Base-by-base conservation (phyloP, 768 basidiomycete genomes). In the Podaxis rugospora region DNA sequence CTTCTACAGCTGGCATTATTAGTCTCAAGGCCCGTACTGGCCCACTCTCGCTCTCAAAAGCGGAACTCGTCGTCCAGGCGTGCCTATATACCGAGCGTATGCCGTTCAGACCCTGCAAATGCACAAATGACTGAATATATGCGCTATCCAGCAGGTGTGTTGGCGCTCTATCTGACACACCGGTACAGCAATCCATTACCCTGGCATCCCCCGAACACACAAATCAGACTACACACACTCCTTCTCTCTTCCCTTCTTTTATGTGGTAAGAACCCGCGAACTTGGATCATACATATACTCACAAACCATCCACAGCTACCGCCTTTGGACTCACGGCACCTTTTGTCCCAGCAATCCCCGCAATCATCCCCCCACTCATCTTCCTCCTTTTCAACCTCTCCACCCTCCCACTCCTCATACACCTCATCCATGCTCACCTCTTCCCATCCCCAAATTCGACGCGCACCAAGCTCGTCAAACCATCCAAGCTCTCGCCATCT, bases 1-100 rank as follows among this genome's bases (percentile, higher is more conserved):
- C 73, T 70, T 84, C 82, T 21, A 77, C 70, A 32, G 42, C 44
- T 10, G 59, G 59, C 6, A 27, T 49, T 18, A 51, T 54, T 16
- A 35, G 40, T 25, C 59, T 54, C 42, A 60, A 42, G 11, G 51
- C 42, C 5, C 11, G 25, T 16, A 14, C 32, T n/a, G 55, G 46
- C 16, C 27, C 36, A 3, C 47, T 57, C 18, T 46, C 55, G 13
- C 46, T 50, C 57, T 51, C 32, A 4, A 53, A 53, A 11, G 53
- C 53, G 11, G 40, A 55, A 39, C 53, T 54, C 21, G 46, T 50
- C 21, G 35, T 55, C 35, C 32, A 55, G 44, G 49, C 40, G 6
- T 35, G 42, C 36, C 9, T 61, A n/a, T 55, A 55, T 21, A 27
- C 59, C 14, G 52, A 61, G 16, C 32, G 59, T 61, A 55, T 25